phyloP scores from a whole-genome alignment of 2,329 filamentous ascomycete genomes.

The Xylaria arbuscula region DNA sequence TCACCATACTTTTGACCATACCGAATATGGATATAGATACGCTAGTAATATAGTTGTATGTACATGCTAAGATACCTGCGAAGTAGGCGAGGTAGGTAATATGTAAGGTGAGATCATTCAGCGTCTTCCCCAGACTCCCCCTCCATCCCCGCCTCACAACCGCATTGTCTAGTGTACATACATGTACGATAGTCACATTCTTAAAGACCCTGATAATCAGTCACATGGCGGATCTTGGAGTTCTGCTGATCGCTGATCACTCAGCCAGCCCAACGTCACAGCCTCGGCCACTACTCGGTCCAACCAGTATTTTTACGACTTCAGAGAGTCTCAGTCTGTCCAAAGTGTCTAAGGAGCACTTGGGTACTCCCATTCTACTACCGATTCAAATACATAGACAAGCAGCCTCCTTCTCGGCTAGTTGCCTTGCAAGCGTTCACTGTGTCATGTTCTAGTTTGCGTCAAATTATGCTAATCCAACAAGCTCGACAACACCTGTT shows the following conservation, averaged over 20 bases:
- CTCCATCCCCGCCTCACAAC: neutral
- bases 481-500: no score
- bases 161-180: neutral
- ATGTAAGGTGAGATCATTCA: slow-evolving; percentile 4
- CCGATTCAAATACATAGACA: no score
- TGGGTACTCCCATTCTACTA: no score
- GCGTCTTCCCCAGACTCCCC: neutral
- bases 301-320: neutral
- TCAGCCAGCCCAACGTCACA: slow-evolving; percentile 6
- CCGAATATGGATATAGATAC: no score
- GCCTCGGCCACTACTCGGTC: slow-evolving; percentile 17
- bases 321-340: neutral
- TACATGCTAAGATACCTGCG: no score
- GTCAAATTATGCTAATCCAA: no score
- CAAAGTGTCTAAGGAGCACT: neutral
- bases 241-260: slow-evolving; percentile 23
- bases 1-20: neutral
- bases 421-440: no score
- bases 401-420: no score
- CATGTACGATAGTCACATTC: slow-evolving; percentile 2
- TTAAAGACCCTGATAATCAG: slow-evolving; percentile 14
- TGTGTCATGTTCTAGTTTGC: no score
- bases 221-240: slow-evolving; percentile 14
- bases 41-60: no score
- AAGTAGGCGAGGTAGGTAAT: no score